Evolutionary conservation across 2,329 filamentous ascomycete genomes (phyloP).

Genomic region (Xylaria polymorpha): DNA sequence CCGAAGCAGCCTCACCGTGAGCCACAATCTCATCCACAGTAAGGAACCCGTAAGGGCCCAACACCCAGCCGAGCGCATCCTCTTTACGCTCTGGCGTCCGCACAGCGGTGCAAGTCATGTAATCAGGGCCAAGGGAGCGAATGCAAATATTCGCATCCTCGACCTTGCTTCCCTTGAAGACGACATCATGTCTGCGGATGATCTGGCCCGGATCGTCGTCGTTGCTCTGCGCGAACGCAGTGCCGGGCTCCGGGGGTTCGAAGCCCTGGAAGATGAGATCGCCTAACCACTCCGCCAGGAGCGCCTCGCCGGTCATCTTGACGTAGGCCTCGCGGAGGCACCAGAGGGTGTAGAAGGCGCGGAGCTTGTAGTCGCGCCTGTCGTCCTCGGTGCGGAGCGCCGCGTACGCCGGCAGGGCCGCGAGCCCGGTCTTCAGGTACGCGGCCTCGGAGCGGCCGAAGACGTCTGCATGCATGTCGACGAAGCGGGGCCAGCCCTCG

Average conservation of each 20-base stretch:
- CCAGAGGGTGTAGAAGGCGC: constrained; percentile 82
- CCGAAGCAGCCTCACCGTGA: constrained; percentile 54
- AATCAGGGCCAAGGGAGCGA: constrained; percentile 60
- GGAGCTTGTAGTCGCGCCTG: constrained; percentile 70
- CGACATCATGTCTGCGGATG: constrained; percentile 53
- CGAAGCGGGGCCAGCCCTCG: constrained; percentile 72
- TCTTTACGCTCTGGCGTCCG: constrained; percentile 54
- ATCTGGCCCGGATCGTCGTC: constrained; percentile 52
- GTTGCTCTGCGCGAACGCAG: constrained; percentile 48
- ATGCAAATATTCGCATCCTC: constrained; percentile 58
- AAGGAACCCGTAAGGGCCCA: constrained; percentile 58
- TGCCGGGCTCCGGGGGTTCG: constrained; percentile 60
- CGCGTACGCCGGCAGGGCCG: constrained; percentile 44
- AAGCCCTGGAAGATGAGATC: constrained; percentile 77
- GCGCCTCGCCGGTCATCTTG: constrained; percentile 83
- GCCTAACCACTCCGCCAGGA: constrained; percentile 77
- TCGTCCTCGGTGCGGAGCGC: constrained; percentile 47
- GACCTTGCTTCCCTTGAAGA: constrained; percentile 54
- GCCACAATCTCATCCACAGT: constrained; percentile 59
- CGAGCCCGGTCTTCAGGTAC: constrained; percentile 65
- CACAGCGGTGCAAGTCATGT: constrained; percentile 66
- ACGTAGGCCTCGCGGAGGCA: constrained; percentile 84
- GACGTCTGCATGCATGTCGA: constrained; percentile 78
- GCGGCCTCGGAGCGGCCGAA: constrained; percentile 71
- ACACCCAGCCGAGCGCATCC: constrained; percentile 53